Evolutionary conservation across 805 yeast species (phyloP).

Genomic region (Lipomyces mesembrius): DNA sequence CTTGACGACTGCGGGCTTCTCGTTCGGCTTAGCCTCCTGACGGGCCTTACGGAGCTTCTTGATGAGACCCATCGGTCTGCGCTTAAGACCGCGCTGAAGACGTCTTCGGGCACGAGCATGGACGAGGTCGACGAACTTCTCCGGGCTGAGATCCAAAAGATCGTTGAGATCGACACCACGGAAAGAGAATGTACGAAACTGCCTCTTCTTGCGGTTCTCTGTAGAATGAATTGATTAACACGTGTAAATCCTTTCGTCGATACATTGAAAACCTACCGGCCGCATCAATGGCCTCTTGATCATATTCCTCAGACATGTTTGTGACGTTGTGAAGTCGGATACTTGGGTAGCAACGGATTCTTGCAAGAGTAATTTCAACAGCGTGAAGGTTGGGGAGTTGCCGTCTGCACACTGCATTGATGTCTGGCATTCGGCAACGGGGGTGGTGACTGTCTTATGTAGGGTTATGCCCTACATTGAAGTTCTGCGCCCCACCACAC

Average conservation of each 20-base stretch:
- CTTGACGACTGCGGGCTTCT: slow-evolving; percentile 97
- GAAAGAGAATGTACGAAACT: slow-evolving; percentile 97
- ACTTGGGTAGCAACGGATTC: neutral
- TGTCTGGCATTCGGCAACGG: neutral
- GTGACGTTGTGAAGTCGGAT: slow-evolving; percentile 9
- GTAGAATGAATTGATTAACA: neutral
- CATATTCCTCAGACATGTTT: slow-evolving; percentile 37
- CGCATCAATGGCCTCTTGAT: slow-evolving; percentile 37
- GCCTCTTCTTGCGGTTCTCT: slow-evolving; percentile 60
- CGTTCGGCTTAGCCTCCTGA: slow-evolving; percentile 79
- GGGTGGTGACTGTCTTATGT: slow-evolving; percentile 5
- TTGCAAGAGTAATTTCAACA: neutral
- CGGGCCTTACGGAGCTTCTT: slow-evolving; percentile 98
- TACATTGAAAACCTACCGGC: slow-evolving; percentile 29
- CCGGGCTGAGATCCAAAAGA: slow-evolving; percentile 90
- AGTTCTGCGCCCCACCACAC: slow-evolving; percentile 9
- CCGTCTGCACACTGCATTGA: neutral
- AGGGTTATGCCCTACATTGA: slow-evolving; percentile 20
- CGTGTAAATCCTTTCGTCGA: neutral
- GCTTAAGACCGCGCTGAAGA: slow-evolving; percentile 95
- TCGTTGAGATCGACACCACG: slow-evolving; percentile 98
- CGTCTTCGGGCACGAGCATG: slow-evolving; percentile 99
- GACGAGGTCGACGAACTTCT: slow-evolving; percentile 95
- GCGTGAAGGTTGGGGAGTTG: neutral
- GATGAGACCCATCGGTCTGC: slow-evolving; percentile 94